phyloP scores from a whole-genome alignment of 1,139 yeast species.

The Saccharomyces hybrid region DNA sequence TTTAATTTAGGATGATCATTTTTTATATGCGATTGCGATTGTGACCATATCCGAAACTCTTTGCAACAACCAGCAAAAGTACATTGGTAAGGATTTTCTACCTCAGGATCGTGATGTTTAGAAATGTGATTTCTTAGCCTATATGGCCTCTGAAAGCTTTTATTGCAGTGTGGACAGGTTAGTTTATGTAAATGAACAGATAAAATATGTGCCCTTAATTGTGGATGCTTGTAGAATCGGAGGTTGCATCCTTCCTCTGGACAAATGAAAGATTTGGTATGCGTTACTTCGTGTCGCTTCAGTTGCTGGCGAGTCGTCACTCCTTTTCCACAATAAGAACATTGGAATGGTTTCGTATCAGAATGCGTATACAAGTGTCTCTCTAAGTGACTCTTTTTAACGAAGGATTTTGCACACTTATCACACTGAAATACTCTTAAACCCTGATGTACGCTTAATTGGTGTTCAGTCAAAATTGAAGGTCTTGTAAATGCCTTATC shows the following conservation, averaged over 20 bases:
- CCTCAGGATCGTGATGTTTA: constrained; percentile 43
- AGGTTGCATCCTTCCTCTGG: constrained; percentile 54
- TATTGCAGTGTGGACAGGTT: constrained; percentile 52
- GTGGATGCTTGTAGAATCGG: constrained; percentile 70
- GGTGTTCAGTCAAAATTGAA: constrained; percentile 74
- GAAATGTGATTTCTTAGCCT: constrained; percentile 54
- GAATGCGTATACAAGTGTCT: constrained; percentile 66
- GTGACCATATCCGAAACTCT: constrained; percentile 69
- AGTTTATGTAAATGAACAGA: constrained; percentile 50
- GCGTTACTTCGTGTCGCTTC: constrained; percentile 72
- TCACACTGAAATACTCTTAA: constrained; percentile 69
- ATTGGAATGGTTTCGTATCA: constrained; percentile 62
- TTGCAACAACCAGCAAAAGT: constrained; percentile 52
- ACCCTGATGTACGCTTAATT: constrained; percentile 61
- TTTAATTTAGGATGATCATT: constrained; percentile 63
- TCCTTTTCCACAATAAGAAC: constrained; percentile 76
- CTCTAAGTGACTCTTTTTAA: constrained; percentile 70
- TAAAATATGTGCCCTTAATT: constrained; percentile 64
- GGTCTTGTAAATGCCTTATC: constrained; percentile 75
- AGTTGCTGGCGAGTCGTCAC: constrained; percentile 77
- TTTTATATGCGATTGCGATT: constrained; percentile 63
- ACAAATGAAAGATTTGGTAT: constrained; percentile 63
- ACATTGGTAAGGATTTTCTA: constrained; percentile 44
- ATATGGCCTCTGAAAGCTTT: constrained; percentile 52
- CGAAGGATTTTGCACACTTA: constrained; percentile 58